Conservation (phyloP, 1,139 yeast species). For the Entelexis sorbosivorans region DNA sequence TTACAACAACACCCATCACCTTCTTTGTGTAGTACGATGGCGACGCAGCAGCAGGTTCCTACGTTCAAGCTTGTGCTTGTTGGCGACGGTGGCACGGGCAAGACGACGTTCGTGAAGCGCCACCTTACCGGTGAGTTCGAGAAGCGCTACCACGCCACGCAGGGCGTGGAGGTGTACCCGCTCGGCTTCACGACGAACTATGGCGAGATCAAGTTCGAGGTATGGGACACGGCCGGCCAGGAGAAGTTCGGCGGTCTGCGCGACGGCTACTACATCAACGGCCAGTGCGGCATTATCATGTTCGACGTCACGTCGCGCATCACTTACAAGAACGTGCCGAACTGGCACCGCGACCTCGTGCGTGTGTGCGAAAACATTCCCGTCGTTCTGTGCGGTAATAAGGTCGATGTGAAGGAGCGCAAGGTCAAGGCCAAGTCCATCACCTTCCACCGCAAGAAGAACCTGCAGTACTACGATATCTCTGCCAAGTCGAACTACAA, state of each 20-base stretch:
- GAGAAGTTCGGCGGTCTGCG: constrained; percentile 99
- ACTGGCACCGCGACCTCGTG: constrained; percentile 97
- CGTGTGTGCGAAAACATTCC: constrained; percentile 99
- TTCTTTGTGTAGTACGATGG: constrained; percentile 13
- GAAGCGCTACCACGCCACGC: constrained; percentile 96
- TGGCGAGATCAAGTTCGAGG: constrained; percentile 98
- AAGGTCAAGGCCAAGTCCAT: constrained; percentile 99
- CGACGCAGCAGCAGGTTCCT: constrained; percentile 57
- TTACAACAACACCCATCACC: constrained; percentile 6
- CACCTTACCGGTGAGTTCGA: constrained; percentile 99
- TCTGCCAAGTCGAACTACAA: constrained; percentile 99
- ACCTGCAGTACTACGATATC: constrained; percentile 97
- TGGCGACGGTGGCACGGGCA: constrained; percentile 99
- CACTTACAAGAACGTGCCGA: constrained; percentile 98
- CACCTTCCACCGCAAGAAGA: constrained; percentile 99
- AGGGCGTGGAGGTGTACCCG: constrained; percentile 99
- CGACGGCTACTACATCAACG: constrained; percentile 98
- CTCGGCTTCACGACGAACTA: constrained; percentile 96
- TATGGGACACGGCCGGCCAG: constrained; percentile 99
- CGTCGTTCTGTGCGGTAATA: constrained; percentile 97
- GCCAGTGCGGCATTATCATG: constrained; percentile 99
- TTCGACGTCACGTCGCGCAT: constrained; percentile 98
- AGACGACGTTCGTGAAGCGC: constrained; percentile 99
- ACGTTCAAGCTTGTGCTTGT: constrained; percentile 94
- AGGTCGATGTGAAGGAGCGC: constrained; percentile 98